These are phyloP conservation scores for Phyllosticta citribraziliensis DNA, from an alignment of 2,329 filamentous ascomycete genomes.

Conservation along the genomic window DNA sequence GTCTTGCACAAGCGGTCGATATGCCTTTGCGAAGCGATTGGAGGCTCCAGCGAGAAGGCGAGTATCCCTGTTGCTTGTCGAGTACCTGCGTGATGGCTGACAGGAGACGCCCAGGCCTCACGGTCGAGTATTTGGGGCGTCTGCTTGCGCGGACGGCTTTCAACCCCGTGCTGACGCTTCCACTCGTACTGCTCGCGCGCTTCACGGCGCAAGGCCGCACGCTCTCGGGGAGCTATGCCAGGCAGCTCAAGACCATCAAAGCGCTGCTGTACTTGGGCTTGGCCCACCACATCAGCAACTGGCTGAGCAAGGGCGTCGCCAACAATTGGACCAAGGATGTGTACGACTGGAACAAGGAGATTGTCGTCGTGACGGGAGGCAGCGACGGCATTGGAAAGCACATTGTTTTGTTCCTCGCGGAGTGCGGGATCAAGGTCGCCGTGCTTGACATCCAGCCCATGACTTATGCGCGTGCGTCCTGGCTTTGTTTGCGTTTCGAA, in stretches of 20 bases:
- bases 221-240: conserved; percentile 44
- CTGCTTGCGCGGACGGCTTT: conserved; percentile 52
- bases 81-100: background rate
- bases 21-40: conserved; percentile 22
- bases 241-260: conserved; percentile 43
- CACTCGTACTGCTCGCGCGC: conserved; percentile 52
- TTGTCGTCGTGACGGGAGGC: conserved; percentile 66
- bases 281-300: conserved; percentile 38
- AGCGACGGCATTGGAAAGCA: conserved; percentile 62
- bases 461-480: conserved; percentile 38
- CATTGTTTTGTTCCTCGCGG: conserved; percentile 56
- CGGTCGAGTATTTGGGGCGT: conserved; percentile 48
- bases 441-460: conserved; percentile 60
- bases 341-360: conserved; percentile 59
- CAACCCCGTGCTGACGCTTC: conserved; percentile 55
- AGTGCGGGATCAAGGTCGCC: conserved; percentile 55
- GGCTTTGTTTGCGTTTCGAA: background rate
- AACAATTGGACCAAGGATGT: conserved; percentile 44
- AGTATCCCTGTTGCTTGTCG: background rate
- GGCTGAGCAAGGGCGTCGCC: conserved; percentile 40
- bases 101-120: conserved; percentile 18
- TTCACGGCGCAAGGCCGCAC: conserved; percentile 54
- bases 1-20: conserved; percentile 17
- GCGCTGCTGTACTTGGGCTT: conserved; percentile 45
- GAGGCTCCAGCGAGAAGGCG: conserved; percentile 30